phyloP scores from a whole-genome alignment of 108 stramenopile species.

The Nitzschia putrida region DNA sequence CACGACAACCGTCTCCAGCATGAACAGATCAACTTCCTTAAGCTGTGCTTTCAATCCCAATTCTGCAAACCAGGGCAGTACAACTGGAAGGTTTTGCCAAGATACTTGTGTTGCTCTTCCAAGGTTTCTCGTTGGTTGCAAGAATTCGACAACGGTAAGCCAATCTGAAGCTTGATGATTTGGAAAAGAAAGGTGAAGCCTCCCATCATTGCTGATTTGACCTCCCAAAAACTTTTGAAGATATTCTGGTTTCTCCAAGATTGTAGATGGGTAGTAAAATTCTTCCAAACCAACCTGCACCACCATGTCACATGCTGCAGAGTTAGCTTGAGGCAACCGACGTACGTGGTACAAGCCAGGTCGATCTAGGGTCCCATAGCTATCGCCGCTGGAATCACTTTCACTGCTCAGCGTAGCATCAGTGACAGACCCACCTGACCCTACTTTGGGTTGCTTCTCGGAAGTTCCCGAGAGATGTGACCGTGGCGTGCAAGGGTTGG shows the following conservation, averaged over 20 bases:
- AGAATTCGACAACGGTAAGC: slow-evolving; percentile 2
- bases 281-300: slow-evolving; percentile 5
- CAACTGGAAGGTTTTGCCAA: slow-evolving; percentile 18
- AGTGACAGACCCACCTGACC: neutral
- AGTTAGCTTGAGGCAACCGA: neutral
- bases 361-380: neutral
- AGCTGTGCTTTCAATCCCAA: slow-evolving; percentile 4
- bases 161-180: slow-evolving; percentile 10
- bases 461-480: neutral
- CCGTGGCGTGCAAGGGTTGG: neutral
- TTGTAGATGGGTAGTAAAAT: slow-evolving; percentile 7
- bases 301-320: slow-evolving; percentile 11
- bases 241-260: slow-evolving; percentile 6
- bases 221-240: neutral
- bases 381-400: neutral
- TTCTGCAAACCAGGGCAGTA: slow-evolving; percentile 36
- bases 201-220: neutral
- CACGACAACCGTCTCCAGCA: slow-evolving; percentile 10
- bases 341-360: neutral
- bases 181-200: slow-evolving; percentile 3
- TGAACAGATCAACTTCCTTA: slow-evolving; percentile 22
- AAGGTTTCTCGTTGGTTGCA: neutral
- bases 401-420: neutral
- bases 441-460: neutral
- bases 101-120: neutral